Evolutionary conservation across 306 rosid species (phyloP).

Genomic region (Pyrus betulifolia): DNA sequence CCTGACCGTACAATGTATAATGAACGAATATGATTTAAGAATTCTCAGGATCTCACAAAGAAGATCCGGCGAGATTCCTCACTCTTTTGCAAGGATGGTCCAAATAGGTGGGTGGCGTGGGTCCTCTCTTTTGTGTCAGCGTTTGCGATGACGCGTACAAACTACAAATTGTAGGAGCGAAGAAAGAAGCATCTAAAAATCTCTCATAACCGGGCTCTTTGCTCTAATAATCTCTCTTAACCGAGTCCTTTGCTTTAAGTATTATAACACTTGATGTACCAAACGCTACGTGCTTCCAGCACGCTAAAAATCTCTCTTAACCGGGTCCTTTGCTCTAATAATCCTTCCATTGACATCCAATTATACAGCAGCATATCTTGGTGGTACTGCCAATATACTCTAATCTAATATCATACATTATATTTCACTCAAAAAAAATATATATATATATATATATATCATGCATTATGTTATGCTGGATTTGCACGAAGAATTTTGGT

Average conservation of each 20-base stretch:
- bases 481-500: not conserved
- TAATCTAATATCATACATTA: not conserved
- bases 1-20: accelerated
- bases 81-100: too few species aligned
- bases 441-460: too few species aligned
- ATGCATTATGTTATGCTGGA: not conserved
- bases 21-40: accelerated
- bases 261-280: too few species aligned
- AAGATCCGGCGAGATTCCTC: accelerated
- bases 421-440: too few species aligned
- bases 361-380: not conserved
- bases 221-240: too few species aligned
- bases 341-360: not conserved
- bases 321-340: not conserved
- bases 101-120: too few species aligned
- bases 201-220: too few species aligned
- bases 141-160: too few species aligned
- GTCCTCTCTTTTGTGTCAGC: too few species aligned
- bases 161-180: too few species aligned
- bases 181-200: too few species aligned
- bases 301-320: not conserved
- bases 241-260: too few species aligned
- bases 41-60: accelerated
- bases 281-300: accelerated
- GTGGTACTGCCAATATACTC: not conserved